Base-by-base conservation (phyloP, 768 basidiomycete species). In the Amanita muscaria region DNA sequence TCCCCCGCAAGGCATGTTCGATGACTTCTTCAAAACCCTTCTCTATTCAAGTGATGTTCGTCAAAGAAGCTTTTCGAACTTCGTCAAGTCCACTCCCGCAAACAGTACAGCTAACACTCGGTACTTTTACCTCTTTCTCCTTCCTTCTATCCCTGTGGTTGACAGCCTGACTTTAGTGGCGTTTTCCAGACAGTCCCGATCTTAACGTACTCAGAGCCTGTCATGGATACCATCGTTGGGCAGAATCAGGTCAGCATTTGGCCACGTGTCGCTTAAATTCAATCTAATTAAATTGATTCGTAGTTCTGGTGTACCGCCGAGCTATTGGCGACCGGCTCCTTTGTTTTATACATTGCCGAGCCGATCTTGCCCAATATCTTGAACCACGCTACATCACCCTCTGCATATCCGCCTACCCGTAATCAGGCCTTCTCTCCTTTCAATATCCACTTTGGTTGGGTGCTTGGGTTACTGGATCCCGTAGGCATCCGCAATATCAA, bases 371-470 rank as follows among this genome's bases (percentile, higher is more conserved):
- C 68, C 0, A 51, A 54, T 32, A 34, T 73, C 30, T 66, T 70
- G 46, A 62, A 57, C 2, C 67, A 71, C 51, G 63, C 52, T 37
- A 44, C 56, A 9, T 53, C 53, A 22, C 53, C 62, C 2, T 61
- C 73, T 7, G 74, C 76, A 5, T 77, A 67, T 53, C 76, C 73
- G 0, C 68, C 68, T 1, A 44, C 47, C 7, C 53, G 56, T 27
- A 47, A 50, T n/a, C 45, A 56, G 0, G 53, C 53, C 0, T 58
- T 54, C 48, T 33, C 54, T 16, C 64, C 64, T 9, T 54, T 62
- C 42, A 57, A 57, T 44, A 42, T 66, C 12, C 52, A 49, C 24
- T 57, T 51, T 31, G 45, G 51, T 1, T 64, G 62, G 62, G 23
- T 39, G 3, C 27, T 48, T 10, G n/a, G 30, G 1, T 25, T 43